Base-by-base conservation (phyloP, 345 rosid genomes). In the Lepidium africanum region DNA sequence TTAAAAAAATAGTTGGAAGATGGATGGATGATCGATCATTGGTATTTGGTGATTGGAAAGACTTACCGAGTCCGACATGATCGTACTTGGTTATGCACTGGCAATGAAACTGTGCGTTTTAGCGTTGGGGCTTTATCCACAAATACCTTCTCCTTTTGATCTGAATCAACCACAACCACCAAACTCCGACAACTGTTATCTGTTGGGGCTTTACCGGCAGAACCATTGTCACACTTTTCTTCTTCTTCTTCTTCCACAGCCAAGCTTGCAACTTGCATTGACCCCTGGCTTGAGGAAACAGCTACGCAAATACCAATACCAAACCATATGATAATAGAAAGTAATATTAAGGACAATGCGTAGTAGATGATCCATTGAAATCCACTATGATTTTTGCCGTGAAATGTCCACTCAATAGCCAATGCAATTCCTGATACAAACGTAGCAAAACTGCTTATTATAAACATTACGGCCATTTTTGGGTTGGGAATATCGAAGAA, bases 291-390 rank as follows among this genome's bases (percentile, higher is more conserved):
- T 39, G 61, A 60, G n/a, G 59, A 59, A 16, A 30, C 6, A 37
- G 21, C 47, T 27, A 35, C 11, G 63, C 42, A 1, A 8, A 53
- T 25, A 11, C 48, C 46, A 12, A 71, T 5, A 46, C 62, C 69
- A 0, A 53, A 5, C 63, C 61, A 45, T 11, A 71, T 53, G 57
- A 71, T 21, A 5, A 38, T 2, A 32, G 40, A 69, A 53, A 71
- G 48, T 21, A 43, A 52, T 3, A 62, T 52, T 5, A 62, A 11
- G 30, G 16, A 41, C 48, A 61, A 62, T 13, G 55, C 75, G 40
- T 63, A 62, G 21, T 61, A 71, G 32, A 71, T 52, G 56, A 63
- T 43, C 75, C 75, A 71, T 1, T 54, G 56, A 48, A 62, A 63
- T 10, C 23, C 69, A 4, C 41, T 5, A 12, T 63, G 63, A 16